phyloP scores from a whole-genome alignment of 257 asterid species.

The Prunella vulgaris region DNA sequence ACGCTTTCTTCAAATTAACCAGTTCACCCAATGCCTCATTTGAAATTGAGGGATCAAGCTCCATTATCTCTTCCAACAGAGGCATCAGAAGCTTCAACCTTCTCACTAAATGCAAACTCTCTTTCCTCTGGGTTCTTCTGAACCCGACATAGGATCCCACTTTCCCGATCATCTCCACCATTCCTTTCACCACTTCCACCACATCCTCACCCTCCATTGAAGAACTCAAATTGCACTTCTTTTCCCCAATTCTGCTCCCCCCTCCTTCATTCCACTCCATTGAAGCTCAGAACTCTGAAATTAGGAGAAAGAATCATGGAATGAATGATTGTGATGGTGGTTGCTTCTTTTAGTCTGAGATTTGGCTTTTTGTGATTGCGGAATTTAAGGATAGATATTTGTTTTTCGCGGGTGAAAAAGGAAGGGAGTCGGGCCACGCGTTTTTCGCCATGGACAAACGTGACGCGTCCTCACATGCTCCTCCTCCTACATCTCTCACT shows the following conservation, averaged over 20 bases:
- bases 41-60: conserved; percentile 17
- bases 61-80: conserved; percentile 48
- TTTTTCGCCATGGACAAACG: conserved; percentile 25
- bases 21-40: conserved; percentile 8
- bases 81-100: conserved; percentile 51
- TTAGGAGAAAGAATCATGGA: neutral
- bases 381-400: conserved; percentile 25
- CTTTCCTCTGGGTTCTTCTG: conserved; percentile 51
- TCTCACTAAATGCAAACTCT: conserved; percentile 44
- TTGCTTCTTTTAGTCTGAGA: neutral
- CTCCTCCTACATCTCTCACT: neutral
- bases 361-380: conserved; percentile 23
- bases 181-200: conserved; percentile 28
- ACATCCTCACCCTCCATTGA: conserved; percentile 22
- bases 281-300: neutral
- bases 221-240: neutral
- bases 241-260: conserved; percentile 17
- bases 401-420: conserved; percentile 20
- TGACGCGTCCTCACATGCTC: conserved; percentile 35
- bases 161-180: conserved; percentile 43
- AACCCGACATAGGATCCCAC: conserved; percentile 33
- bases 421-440: conserved; percentile 43
- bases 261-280: conserved; percentile 21
- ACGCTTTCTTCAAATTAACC: conserved; percentile 30
- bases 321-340: neutral